phyloP scores from a whole-genome alignment of 495 filamentous ascomycete species.

The Xylaria longipes region DNA sequence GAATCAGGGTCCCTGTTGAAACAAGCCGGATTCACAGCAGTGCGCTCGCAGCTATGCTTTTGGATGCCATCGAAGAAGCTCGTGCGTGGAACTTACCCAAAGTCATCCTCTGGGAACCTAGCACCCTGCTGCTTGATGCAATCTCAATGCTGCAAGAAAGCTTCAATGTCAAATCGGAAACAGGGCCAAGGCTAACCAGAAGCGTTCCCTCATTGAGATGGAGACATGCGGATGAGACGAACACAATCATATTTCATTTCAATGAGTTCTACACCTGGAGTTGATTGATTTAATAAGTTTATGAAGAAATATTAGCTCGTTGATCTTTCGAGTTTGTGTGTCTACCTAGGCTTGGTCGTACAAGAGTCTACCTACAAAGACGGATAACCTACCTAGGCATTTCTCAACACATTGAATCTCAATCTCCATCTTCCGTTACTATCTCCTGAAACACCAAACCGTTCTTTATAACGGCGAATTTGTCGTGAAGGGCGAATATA shows the following conservation, averaged over 20 bases:
- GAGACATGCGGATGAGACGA: neutral
- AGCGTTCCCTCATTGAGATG: constrained; percentile 3
- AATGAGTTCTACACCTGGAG: constrained; percentile 13
- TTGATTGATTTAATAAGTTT: neutral
- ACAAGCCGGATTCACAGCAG: neutral
- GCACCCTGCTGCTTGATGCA: neutral
- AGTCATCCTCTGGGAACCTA: neutral
- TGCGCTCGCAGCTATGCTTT: constrained; percentile 3
- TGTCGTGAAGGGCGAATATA: neutral
- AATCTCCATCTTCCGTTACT: neutral
- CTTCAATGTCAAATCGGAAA: neutral
- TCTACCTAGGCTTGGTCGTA: no score
- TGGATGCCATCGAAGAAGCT: constrained; percentile 13
- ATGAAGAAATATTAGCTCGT: neutral
- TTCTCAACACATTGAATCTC: neutral
- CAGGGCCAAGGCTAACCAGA: neutral
- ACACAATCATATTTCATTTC: neutral
- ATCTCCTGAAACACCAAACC: neutral
- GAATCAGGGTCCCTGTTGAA: neutral
- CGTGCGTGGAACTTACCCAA: neutral
- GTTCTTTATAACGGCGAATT: neutral
- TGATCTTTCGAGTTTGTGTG: no score
- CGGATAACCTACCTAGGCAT: neutral
- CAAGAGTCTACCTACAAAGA: no score
- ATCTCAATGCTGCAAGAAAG: neutral